A percentile compares a stretch with the other conserved stretches of the same genome.
phyloP scores from a whole-genome alignment of 1,139 yeast species.

The Geotrichum klebahnii region DNA sequence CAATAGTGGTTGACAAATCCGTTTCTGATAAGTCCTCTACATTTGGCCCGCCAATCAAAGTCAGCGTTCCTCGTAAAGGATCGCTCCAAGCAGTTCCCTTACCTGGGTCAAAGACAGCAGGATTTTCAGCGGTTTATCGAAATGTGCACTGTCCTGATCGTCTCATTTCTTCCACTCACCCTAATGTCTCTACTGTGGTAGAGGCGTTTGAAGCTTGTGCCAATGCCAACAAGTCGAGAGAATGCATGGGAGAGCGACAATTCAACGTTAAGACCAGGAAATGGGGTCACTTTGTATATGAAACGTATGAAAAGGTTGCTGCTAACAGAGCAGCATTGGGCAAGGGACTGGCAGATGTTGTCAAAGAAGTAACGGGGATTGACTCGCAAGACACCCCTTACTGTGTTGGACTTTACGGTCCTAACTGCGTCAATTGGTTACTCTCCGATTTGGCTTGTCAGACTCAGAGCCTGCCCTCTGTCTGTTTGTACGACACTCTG shows the following conservation, averaged over 20 bases:
- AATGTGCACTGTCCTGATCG: conserved; percentile 41
- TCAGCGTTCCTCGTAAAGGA: conserved; percentile 5
- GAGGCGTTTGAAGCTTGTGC: conserved; percentile 48
- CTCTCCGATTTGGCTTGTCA: conserved; percentile 58
- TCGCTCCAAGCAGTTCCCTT: conserved; percentile 43
- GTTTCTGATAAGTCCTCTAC: conserved; percentile 7
- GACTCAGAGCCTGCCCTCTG: conserved; percentile 49
- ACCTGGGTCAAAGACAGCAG: conserved; percentile 47
- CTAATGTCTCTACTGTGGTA: conserved; percentile 49
- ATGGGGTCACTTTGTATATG: conserved; percentile 48
- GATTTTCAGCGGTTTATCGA: conserved; percentile 55
- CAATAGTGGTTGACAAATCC: conserved; percentile 10
- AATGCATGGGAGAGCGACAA: conserved; percentile 53
- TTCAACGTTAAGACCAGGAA: conserved; percentile 45
- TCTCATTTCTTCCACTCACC: conserved; percentile 48
- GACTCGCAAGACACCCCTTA: conserved; percentile 35
- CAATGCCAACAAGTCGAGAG: conserved; percentile 39
- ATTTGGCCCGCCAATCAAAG: not conserved
- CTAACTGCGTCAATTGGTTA: conserved; percentile 58
- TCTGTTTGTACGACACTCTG: conserved; percentile 63
- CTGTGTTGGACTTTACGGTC: conserved; percentile 53
- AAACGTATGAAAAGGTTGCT: conserved; percentile 45
- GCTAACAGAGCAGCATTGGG: conserved; percentile 53
- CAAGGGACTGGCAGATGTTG: conserved; percentile 55
- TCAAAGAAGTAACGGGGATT: conserved; percentile 24